Evolutionary conservation across 2,329 filamentous ascomycete genomes (phyloP).

Genomic region (Bipolaris gigantea): DNA sequence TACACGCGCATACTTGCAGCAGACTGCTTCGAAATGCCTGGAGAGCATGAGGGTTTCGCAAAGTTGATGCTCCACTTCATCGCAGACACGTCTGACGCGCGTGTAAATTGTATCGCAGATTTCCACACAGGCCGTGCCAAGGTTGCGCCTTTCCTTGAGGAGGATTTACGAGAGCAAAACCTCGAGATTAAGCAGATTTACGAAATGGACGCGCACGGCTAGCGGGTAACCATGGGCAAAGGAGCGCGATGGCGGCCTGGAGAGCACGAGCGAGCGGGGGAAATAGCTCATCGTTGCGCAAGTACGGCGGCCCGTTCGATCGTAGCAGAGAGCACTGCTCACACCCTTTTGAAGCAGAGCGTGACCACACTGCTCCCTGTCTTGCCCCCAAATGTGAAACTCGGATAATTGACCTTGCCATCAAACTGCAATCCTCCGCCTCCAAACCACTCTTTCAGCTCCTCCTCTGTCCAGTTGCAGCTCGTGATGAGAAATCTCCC

Average conservation of each 20-base stretch:
- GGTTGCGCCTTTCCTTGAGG: constrained; percentile 67
- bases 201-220: constrained; percentile 69
- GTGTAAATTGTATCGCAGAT: constrained; percentile 67
- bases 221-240: constrained; percentile 63
- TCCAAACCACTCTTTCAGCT: constrained; percentile 79
- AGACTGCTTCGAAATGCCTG: constrained; percentile 76
- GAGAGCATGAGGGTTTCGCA: constrained; percentile 69
- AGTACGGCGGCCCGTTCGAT: constrained; percentile 25
- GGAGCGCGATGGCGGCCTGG: constrained; percentile 59
- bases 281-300: constrained; percentile 67
- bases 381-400: constrained; percentile 85
- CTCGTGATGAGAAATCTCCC: constrained; percentile 85
- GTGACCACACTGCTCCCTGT: constrained; percentile 89
- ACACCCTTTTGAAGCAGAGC: constrained; percentile 69
- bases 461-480: constrained; percentile 96
- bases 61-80: constrained; percentile 67
- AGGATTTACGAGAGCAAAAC: constrained; percentile 50
- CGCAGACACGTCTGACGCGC: constrained; percentile 47
- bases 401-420: constrained; percentile 75
- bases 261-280: constrained; percentile 66
- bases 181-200: constrained; percentile 67
- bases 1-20: constrained; percentile 69
- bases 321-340: constrained; percentile 6
- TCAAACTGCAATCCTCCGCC: constrained; percentile 60
- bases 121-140: constrained; percentile 72